Base-by-base conservation (phyloP, 2,329 filamentous ascomycete species). In the Xylaria sp. region DNA sequence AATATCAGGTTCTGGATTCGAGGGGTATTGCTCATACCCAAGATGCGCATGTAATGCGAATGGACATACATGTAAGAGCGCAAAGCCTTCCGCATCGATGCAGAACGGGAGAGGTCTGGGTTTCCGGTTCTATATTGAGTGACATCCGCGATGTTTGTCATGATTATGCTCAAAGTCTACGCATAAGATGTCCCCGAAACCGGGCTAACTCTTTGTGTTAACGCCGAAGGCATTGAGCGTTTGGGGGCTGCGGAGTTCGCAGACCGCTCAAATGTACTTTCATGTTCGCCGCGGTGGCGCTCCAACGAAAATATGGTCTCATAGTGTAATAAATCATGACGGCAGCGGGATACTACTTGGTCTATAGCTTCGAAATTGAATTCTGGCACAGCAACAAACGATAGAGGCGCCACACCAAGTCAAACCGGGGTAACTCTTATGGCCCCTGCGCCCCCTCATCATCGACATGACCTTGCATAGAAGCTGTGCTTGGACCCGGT, bases 401-500 rank as follows among this genome's bases (percentile, higher is more conserved):
- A 43, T 36, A 45, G 15, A 48, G 50, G 3, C 13, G 15, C 46
- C 39, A 53, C 41, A 62, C 23, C 56, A 46, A 53, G 23, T 23
- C 25, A 36, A 28, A 43, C 52, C 20, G 10, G 10, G 32, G 20
- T 6, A 56, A 20, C n/a, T 41, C 18, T 67, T 67, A 67, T 23
- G 63, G 61, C 28, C 34, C 39, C 61, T 67, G 58, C 2, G 43
- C n/a, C 39, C 72, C 70, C 18, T 73, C 72, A 15, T 69, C 64
- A 8, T 72, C 60, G 25, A 62, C 10, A 13, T 63, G 71, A 15
- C 66, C 72, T 57, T 74, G 74, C 70, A 77, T 73, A 2, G 74
- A 70, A 60, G 75, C 74, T n/a, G 75, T 77, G 46, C 74, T 77
- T 18, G 76, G 74, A 15, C 76, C 75, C 4, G 72, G 63, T 18